phyloP scores from a whole-genome alignment of 306 rosid species.

The Glycine latifolia region DNA sequence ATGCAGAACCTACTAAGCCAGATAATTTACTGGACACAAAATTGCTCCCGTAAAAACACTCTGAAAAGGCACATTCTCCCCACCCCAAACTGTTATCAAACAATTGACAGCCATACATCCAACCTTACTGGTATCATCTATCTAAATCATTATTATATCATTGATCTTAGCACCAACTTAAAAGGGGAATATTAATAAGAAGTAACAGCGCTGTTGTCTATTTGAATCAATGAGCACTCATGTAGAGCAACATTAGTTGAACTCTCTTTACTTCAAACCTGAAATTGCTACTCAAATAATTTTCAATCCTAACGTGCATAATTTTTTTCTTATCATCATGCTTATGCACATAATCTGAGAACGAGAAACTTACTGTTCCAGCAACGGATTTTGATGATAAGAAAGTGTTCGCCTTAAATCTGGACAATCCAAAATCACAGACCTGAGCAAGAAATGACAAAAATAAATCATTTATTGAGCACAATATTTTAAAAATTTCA shows the following conservation, averaged over 20 bases:
- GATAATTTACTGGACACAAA: slow-evolving; percentile 23
- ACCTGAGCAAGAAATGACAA: slow-evolving; percentile 61
- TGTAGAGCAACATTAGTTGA: slow-evolving; percentile 12
- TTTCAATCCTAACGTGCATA: slow-evolving; percentile 1
- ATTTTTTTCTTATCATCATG: slow-evolving; percentile 1
- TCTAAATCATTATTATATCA: slow-evolving; percentile 19
- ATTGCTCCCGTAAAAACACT: slow-evolving; percentile 17
- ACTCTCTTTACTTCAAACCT: slow-evolving; percentile 23
- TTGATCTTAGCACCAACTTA: slow-evolving; percentile 31
- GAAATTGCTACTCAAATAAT: slow-evolving; percentile 18
- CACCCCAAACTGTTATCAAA: slow-evolving; percentile 14
- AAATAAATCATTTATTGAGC: neutral
- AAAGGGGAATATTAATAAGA: slow-evolving; percentile 16
- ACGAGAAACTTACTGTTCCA: slow-evolving; percentile 76
- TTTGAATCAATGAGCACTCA: slow-evolving; percentile 14
- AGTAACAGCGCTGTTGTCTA: slow-evolving; percentile 13
- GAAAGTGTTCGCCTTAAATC: slow-evolving; percentile 94
- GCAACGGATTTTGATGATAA: slow-evolving; percentile 92
- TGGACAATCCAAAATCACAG: slow-evolving; percentile 92
- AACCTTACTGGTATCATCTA: slow-evolving; percentile 15
- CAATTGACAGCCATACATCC: neutral
- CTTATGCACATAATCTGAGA: slow-evolving; percentile 21
- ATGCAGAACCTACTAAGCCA: slow-evolving; percentile 7
- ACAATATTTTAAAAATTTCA: neutral
- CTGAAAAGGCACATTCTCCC: neutral